phyloP scores from a whole-genome alignment of 2,329 filamentous ascomycete genomes.

The Fusarium sp. region DNA sequence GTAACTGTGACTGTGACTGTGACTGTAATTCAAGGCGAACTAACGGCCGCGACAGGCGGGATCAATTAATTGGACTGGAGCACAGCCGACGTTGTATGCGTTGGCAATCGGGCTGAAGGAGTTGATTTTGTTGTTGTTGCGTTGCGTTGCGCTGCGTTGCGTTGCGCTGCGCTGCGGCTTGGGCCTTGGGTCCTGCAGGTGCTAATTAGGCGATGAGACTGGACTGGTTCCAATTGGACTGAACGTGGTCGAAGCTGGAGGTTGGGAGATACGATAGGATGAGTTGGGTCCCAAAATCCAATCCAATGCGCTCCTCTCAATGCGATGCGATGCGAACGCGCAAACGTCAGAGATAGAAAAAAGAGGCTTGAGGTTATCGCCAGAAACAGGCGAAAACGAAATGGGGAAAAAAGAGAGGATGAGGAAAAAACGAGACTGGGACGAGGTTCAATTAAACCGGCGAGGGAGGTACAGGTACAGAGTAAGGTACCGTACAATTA shows the following conservation, averaged over 20 bases:
- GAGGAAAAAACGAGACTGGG: constrained; percentile 11
- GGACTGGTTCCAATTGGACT: constrained; percentile 30
- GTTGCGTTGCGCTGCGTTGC: constrained; percentile 1
- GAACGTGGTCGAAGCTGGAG: constrained; percentile 10
- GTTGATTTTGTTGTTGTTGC: constrained; percentile 41
- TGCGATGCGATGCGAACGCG: constrained; percentile 28
- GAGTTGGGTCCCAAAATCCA: constrained; percentile 18
- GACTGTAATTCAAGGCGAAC: constrained; percentile 36
- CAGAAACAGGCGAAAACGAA: constrained; percentile 33
- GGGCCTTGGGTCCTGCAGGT: constrained; percentile 37
- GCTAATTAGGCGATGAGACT: constrained; percentile 38
- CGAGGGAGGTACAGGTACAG: constrained; percentile 8
- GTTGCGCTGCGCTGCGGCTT: constrained; percentile 6
- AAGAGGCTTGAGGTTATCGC: constrained; percentile 16
- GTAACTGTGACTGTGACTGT: constrained; percentile 2
- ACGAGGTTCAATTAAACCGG: constrained; percentile 35
- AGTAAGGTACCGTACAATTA: constrained; percentile 12
- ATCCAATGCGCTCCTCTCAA: constrained; percentile 20
- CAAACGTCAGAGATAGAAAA: constrained; percentile 20
- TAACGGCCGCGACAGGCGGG: constrained; percentile 37
- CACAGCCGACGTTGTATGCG: constrained; percentile 38
- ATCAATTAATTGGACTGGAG: constrained; percentile 32
- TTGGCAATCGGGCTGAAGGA: constrained; percentile 34
- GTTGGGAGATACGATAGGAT: constrained; percentile 17
- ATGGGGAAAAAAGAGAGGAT: constrained; percentile 21